Evolutionary conservation across 805 yeast species (phyloP), one percentile per base, ranked within the genome.

Genomic region (Candida railenensis): DNA sequence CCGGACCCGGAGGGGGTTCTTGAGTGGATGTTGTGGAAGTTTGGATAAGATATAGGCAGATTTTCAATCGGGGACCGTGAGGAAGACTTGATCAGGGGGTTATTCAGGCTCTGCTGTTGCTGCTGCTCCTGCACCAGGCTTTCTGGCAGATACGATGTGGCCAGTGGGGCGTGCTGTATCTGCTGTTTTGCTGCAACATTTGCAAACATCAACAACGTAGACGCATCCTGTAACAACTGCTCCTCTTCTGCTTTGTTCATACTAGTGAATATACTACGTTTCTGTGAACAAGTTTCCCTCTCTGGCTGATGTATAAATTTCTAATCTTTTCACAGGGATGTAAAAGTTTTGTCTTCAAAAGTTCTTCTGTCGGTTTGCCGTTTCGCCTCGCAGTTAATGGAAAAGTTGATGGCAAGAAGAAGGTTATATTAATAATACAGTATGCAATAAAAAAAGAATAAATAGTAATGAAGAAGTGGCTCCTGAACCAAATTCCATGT

Each of bases 161-260:
- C 33, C 28, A 18, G 43, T 7, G 42, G 22, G 22, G 36, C 20
- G 20, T 15, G 54, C n/a, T 54, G 55, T 22, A 60, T 65, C 37
- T 63, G 70, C 45, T 72, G 77, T 43, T 72, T 69, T 15, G 77
- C 77, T 2, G 77, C 81, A 15, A 73, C 75, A 53, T 74, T 80
- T 20, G 84, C 83, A 57, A 81, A 80, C 83, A 80, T 76, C 45
- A 81, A 65, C 40, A 81, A 63, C 19, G 85, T 78, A 15, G 84
- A 78, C 1, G 87, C 85, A 64, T 81, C 85, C 52, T 80, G 82
- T 9, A 81, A 62, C 30, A 71, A 69, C 57, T 69, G 74, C 45
- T 69, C 66, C 49, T 66, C 67, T 47, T 63, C 69, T 36, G 45
- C 30, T 15, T 32, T 34, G 19, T 42, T 33, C 45, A 42, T 42